These are phyloP conservation scores for Biancaea sappan DNA, from an alignment of 306 rosid species.

Conservation along the genomic window DNA sequence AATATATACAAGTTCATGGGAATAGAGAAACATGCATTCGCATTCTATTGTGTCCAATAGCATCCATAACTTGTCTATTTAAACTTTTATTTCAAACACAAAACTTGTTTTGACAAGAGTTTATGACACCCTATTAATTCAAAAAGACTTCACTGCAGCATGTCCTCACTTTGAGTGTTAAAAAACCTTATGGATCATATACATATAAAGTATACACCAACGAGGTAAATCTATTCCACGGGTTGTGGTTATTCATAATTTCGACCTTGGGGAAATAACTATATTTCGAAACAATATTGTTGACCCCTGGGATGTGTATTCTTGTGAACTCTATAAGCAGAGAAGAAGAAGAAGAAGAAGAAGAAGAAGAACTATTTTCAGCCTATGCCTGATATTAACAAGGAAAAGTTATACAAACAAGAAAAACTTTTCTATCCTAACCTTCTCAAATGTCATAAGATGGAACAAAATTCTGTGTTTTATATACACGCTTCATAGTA, in stretches of 20 bases:
- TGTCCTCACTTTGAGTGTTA: background rate
- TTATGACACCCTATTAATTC: background rate
- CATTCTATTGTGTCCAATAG: background rate
- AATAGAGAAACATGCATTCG: background rate
- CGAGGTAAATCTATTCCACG: background rate
- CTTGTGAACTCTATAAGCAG: background rate
- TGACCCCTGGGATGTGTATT: background rate
- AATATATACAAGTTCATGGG: background rate
- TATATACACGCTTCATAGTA: background rate
- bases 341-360: background rate
- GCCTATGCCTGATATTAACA: background rate
- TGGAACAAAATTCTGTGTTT: background rate
- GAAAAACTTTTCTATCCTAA: background rate
- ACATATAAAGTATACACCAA: background rate
- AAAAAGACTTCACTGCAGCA: background rate
- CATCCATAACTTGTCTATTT: background rate
- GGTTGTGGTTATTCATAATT: background rate
- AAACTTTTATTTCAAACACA: background rate
- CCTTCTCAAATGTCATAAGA: background rate
- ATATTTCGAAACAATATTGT: background rate
- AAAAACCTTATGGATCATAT: background rate
- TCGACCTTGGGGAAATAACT: background rate
- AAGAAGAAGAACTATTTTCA: too few species aligned
- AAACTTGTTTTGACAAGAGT: background rate
- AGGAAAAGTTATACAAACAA: background rate